Evolutionary conservation across 768 basidiomycete species (phyloP).

Genomic region (Suillus sp.): DNA sequence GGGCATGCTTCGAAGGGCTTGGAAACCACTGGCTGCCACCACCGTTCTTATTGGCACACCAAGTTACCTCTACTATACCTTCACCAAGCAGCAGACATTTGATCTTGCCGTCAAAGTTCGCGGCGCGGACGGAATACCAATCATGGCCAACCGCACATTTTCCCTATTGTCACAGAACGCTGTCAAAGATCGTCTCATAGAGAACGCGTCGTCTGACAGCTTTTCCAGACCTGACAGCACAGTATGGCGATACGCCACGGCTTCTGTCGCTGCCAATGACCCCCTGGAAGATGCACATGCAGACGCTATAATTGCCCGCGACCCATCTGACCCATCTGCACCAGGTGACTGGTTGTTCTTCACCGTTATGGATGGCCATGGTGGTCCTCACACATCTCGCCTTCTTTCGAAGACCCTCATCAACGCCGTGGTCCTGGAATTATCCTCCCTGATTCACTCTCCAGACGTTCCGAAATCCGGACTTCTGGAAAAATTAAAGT

Average conservation of each 20-base stretch:
- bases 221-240: conserved; percentile 54
- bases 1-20: conserved; percentile 62
- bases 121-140: conserved; percentile 59
- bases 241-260: conserved; percentile 77
- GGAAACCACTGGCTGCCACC: conserved; percentile 66
- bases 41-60: conserved; percentile 58
- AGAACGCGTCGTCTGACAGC: conserved; percentile 50
- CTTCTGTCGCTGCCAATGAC: conserved; percentile 80
- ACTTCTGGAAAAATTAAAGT: conserved; percentile 39
- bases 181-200: conserved; percentile 59
- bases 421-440: conserved; percentile 78
- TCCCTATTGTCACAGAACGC: conserved; percentile 56
- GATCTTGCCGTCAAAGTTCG: conserved; percentile 56
- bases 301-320: conserved; percentile 64
- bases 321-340: conserved; percentile 56
- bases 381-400: conserved; percentile 80
- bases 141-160: conserved; percentile 54
- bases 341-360: conserved; percentile 83
- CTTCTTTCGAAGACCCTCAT: conserved; percentile 84
- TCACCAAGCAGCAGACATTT: conserved; percentile 53
- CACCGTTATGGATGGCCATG: conserved; percentile 90
- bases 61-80: conserved; percentile 59
- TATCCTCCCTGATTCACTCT: conserved; percentile 54
- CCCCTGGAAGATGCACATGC: conserved; percentile 91
- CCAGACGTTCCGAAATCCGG: conserved; percentile 29